Evolutionary conservation across 257 asterid genomes (phyloP).

Genomic region (Solanum etuberosum): DNA sequence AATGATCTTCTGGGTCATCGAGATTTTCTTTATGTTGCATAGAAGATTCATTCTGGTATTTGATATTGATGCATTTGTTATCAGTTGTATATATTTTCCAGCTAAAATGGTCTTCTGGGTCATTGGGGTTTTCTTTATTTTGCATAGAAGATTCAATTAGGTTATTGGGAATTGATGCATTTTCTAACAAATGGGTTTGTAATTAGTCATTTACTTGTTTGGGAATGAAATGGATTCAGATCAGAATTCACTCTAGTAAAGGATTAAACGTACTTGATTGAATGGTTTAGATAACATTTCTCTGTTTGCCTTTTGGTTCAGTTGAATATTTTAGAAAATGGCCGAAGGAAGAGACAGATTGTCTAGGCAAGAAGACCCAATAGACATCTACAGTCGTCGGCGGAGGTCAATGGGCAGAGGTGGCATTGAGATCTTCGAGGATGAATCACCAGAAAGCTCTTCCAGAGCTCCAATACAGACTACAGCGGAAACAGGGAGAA

Average conservation of each 20-base stretch:
- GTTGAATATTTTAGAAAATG: constrained; percentile 24
- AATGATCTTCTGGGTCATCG: not conserved
- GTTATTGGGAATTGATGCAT: too few species aligned
- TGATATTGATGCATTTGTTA: not conserved
- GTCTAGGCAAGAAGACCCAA: constrained; percentile 27
- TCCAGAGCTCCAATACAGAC: constrained; percentile 22
- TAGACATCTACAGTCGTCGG: constrained; percentile 18
- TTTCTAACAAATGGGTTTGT: not conserved
- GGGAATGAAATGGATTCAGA: not conserved
- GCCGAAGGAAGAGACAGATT: constrained; percentile 50
- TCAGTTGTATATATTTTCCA: not conserved
- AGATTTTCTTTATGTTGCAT: not conserved
- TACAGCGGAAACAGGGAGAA: not conserved
- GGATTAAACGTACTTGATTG: not conserved
- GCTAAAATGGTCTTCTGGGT: not conserved
- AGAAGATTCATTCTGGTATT: not conserved
- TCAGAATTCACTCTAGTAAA: not conserved
- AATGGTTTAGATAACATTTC: not conserved
- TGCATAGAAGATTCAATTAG: not conserved
- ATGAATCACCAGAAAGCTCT: constrained; percentile 18
- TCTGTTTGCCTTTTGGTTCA: not conserved
- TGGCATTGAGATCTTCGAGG: constrained; percentile 12
- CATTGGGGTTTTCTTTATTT: not conserved
- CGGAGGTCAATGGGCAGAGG: constrained; percentile 3
- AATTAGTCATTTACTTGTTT: not conserved